Base-by-base conservation (phyloP, 2,329 filamentous ascomycete genomes). In the Penicillium palitans region DNA sequence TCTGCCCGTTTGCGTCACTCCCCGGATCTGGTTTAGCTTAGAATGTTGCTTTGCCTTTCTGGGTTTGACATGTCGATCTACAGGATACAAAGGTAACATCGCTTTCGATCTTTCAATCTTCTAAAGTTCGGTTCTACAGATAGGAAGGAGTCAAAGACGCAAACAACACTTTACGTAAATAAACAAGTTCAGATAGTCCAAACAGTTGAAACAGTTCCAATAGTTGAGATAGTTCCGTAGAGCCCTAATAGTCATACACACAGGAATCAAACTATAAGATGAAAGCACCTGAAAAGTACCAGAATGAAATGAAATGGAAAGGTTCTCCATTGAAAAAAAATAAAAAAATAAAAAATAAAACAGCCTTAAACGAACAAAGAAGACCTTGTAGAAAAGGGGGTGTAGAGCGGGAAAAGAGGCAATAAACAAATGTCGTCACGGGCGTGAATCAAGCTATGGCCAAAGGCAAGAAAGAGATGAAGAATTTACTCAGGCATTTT, bases 401-500 rank as follows among this genome's bases (percentile, higher is more conserved):
- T 53, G 37, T 31, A 56, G 29, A 58, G 56, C 54, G 37, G 31
- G 39, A 42, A 49, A 44, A 41, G 17, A 35, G 19, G n/a, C 55
- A 41, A 61, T 45, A 60, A 49, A 39, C 60, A 62, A 53, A 58
- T 53, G 58, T 61, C 61, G 52, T 61, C 55, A 68, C 60, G 49
- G 49, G 64, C 64, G 58, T 67, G 55, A 67, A 40, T 46, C 51
- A 31, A 47, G 35, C 50, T 41, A 24, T 10, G 10, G n/a, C 27
- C 19, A n/a, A 44, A 48, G n/a, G 29, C 19, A n/a, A n/a, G 50
- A 35, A 27, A 21, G 17, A 53, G 15, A 29, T n/a, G 45, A 35
- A 19, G n/a, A 48, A 44, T 46, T 45, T 63, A 70, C 31, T 57
- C 63, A 27, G 69, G 69, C 71, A 75, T 75, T 56, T 75, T 74